Percentiles rank a stretch among this genome's conserved stretches.
Conservation (phyloP, 495 filamentous ascomycete species). For the Aspergillus heteromorphus region DNA sequence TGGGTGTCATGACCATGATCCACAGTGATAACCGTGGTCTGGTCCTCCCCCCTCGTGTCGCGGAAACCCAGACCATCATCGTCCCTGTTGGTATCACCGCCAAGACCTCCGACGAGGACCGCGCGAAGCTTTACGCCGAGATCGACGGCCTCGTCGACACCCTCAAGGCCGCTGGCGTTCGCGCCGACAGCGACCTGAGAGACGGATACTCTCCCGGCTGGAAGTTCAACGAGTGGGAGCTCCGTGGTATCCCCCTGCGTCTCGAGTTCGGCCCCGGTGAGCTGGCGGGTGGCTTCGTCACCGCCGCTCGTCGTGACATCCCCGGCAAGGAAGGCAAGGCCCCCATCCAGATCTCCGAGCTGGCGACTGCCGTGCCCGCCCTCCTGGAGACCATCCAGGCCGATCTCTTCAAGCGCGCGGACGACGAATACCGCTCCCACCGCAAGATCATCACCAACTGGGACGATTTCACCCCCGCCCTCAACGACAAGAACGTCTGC, state of each 20-base stretch:
- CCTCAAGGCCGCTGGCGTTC: slow-evolving; percentile 61
- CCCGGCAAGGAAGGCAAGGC: slow-evolving; percentile 61
- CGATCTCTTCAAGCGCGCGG: slow-evolving; percentile 79
- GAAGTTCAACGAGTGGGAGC: slow-evolving; percentile 98
- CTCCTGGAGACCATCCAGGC: slow-evolving; percentile 84
- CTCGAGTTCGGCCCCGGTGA: slow-evolving; percentile 96
- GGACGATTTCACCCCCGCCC: slow-evolving; percentile 80
- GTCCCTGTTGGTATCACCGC: slow-evolving; percentile 92
- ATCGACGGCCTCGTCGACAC: slow-evolving; percentile 60
- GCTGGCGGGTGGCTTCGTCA: slow-evolving; percentile 73
- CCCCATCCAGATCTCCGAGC: slow-evolving; percentile 64
- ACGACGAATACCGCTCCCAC: slow-evolving; percentile 69
- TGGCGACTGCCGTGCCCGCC: slow-evolving; percentile 64
- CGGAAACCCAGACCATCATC: slow-evolving; percentile 77
- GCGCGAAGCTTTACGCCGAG: slow-evolving; percentile 62
- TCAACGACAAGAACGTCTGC: slow-evolving; percentile 87
- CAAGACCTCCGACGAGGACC: slow-evolving; percentile 74
- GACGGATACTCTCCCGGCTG: slow-evolving; percentile 88
- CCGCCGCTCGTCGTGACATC: slow-evolving; percentile 81
- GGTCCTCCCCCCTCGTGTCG: slow-evolving; percentile 84
- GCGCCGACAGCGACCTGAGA: slow-evolving; percentile 68
- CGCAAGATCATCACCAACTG: slow-evolving; percentile 76
- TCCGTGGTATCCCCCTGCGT: slow-evolving; percentile 88
- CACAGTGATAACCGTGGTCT: slow-evolving; percentile 93
- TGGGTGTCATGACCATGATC: slow-evolving; percentile 97